Percentiles rank a stretch among this genome's conserved stretches.
Conservation (phyloP, 176 grass and related monocot genomes). For the Poa annua region DNA sequence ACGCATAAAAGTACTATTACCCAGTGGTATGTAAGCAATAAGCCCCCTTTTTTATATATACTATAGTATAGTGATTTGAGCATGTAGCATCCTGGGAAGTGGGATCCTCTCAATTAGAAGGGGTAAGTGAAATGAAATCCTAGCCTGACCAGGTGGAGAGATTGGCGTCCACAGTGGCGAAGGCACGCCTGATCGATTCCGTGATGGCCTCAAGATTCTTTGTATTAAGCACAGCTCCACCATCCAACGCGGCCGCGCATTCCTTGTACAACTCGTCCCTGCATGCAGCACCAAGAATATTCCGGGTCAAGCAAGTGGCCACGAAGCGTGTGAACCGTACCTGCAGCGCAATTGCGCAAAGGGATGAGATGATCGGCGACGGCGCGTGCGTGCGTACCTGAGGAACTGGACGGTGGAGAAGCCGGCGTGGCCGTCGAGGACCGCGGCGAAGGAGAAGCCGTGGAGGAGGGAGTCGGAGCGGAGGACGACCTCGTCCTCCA, state of each 20-base stretch:
- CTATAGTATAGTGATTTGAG: background rate
- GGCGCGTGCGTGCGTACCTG: slow-evolving; percentile 52
- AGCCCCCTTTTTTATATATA: background rate
- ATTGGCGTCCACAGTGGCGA: slow-evolving; percentile 63
- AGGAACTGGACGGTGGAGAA: slow-evolving; percentile 88
- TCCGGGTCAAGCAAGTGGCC: background rate
- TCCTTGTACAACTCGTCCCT: slow-evolving; percentile 97
- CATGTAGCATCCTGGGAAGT: background rate
- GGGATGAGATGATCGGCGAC: background rate
- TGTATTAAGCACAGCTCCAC: slow-evolving; percentile 70
- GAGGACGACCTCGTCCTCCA: slow-evolving; percentile 91
- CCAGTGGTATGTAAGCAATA: slow-evolving; percentile 3
- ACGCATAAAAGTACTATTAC: background rate
- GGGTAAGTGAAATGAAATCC: slow-evolving; percentile 22
- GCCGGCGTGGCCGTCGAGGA: slow-evolving; percentile 90
- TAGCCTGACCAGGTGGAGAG: slow-evolving; percentile 76
- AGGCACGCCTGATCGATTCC: slow-evolving; percentile 73
- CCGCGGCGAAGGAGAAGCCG: slow-evolving; percentile 93
- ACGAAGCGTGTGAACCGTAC: background rate
- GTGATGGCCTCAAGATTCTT: slow-evolving; percentile 75
- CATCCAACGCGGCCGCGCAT: slow-evolving; percentile 68
- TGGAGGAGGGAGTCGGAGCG: slow-evolving; percentile 54
- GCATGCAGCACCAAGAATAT: slow-evolving; percentile 44
- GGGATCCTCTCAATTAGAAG: slow-evolving; percentile 1
- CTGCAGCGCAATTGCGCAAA: background rate